A percentile compares a stretch with the other conserved stretches of the same genome.
phyloP scores from a whole-genome alignment of 305 asterid species.

The Ajuga reptans region DNA sequence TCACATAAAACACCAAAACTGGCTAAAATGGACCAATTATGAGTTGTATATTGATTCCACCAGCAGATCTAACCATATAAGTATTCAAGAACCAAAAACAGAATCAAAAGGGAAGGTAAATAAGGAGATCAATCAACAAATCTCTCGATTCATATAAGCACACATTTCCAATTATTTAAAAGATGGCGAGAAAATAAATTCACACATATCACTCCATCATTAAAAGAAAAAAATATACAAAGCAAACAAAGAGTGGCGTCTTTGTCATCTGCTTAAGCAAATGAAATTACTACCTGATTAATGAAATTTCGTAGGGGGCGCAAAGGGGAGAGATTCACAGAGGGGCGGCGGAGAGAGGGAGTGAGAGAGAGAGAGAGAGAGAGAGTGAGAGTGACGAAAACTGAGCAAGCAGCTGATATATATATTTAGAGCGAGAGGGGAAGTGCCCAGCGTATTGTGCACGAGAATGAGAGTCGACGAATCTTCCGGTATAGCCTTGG shows the following conservation, averaged over 20 bases:
- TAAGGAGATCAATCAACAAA: slow-evolving; percentile 7
- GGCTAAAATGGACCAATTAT: not conserved
- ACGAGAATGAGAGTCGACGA: not conserved
- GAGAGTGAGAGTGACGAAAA: not conserved
- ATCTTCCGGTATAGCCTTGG: not conserved
- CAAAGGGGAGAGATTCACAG: not conserved
- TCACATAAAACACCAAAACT: not conserved
- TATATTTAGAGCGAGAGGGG: not conserved
- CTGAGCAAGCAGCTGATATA: not conserved
- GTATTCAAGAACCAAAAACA: slow-evolving; percentile 2
- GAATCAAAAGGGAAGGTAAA: not conserved
- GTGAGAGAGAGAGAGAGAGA: not conserved
- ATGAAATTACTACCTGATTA: slow-evolving; percentile 18
- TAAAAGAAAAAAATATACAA: slow-evolving; percentile 7
- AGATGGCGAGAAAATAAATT: not conserved
- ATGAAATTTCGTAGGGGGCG: not conserved
- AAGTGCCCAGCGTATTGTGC: not conserved
- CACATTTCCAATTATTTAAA: slow-evolving; percentile 19
- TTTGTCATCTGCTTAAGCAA: slow-evolving; percentile 6
- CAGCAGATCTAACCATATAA: slow-evolving; percentile 28
- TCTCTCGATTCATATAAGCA: not conserved
- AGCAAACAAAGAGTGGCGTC: slow-evolving; percentile 6
- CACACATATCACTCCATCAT: slow-evolving; percentile 3
- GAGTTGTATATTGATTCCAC: not conserved
- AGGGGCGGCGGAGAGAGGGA: not conserved